A percentile compares a stretch with the other conserved stretches of the same genome.
phyloP scores from a whole-genome alignment of 2,329 filamentous ascomycete species.

The Colletotrichum salicis region DNA sequence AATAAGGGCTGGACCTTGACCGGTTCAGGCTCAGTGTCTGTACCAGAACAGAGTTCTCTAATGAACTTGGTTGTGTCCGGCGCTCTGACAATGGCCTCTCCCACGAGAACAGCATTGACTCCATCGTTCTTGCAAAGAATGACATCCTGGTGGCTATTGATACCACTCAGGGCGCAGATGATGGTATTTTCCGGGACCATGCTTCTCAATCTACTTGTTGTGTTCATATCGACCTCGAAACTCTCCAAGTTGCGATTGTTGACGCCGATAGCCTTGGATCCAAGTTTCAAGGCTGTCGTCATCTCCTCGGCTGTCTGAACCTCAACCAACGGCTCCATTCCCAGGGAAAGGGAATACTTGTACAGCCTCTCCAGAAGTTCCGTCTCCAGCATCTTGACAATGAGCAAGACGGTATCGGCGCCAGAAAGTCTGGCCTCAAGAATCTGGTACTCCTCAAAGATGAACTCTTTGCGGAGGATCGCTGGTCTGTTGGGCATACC shows the following conservation, averaged over 20 bases:
- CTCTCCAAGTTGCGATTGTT: conserved; percentile 97
- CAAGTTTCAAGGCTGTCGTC: conserved; percentile 84
- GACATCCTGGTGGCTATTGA: conserved; percentile 89
- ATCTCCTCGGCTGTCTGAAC: conserved; percentile 96
- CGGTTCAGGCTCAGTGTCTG: conserved; percentile 47
- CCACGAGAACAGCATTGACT: conserved; percentile 92
- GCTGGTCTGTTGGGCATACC: conserved; percentile 93
- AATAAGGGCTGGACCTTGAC: conserved; percentile 63
- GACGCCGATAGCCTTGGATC: conserved; percentile 91
- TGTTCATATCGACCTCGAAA: conserved; percentile 95
- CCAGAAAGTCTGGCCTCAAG: conserved; percentile 92
- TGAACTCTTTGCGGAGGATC: conserved; percentile 93
- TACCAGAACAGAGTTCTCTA: conserved; percentile 78
- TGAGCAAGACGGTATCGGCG: conserved; percentile 92
- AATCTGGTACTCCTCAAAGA: conserved; percentile 98
- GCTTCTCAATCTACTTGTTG: conserved; percentile 86
- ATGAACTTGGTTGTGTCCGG: conserved; percentile 86
- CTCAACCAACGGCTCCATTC: conserved; percentile 98
- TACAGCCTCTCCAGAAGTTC: conserved; percentile 81
- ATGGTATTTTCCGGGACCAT: conserved; percentile 88
- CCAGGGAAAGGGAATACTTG: conserved; percentile 86
- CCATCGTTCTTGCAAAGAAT: conserved; percentile 87
- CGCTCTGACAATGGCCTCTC: conserved; percentile 95
- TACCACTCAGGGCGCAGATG: conserved; percentile 93
- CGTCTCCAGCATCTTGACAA: conserved; percentile 95